Conservation (phyloP, 1,284 basidiomycete genomes). For the Heterobasidion irregulare region DNA sequence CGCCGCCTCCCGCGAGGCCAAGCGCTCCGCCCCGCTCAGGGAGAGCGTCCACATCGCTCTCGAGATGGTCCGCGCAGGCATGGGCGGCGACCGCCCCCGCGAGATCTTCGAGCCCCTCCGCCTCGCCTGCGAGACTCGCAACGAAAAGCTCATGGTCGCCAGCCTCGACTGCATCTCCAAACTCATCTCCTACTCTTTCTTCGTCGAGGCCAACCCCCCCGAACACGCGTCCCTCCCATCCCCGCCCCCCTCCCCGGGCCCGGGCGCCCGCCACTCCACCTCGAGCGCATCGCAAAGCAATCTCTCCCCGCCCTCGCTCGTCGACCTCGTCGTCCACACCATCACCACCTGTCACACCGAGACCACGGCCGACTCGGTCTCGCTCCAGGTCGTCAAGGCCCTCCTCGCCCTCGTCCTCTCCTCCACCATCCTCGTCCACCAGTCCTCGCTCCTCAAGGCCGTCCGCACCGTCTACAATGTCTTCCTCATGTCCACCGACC, state of each 20-base stretch:
- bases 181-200: conserved; percentile 94
- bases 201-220: conserved; percentile 54
- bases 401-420: conserved; percentile 85
- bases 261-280: conserved; percentile 30
- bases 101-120: conserved; percentile 91
- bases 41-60: conserved; percentile 80
- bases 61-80: conserved; percentile 70
- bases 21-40: conserved; percentile 70
- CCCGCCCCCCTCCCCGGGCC: conserved; percentile 64
- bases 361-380: conserved; percentile 80
- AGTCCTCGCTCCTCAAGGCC: too few relatives aligned
- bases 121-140: conserved; percentile 88
- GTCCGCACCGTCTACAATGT: too few relatives aligned
- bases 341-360: conserved; percentile 91
- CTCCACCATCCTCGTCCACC: too few relatives aligned
- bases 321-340: conserved; percentile 88
- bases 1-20: conserved; percentile 84
- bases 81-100: conserved; percentile 64
- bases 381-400: conserved; percentile 92
- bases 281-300: conserved; percentile 32
- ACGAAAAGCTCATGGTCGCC: conserved; percentile 88
- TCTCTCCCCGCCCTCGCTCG: conserved; percentile 59
- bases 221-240: conserved; percentile 34
- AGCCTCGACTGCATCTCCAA: conserved; percentile 95
- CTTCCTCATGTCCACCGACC: too few relatives aligned